Conservation (phyloP, 768 basidiomycete species). For the Auriscalpium orientale region DNA sequence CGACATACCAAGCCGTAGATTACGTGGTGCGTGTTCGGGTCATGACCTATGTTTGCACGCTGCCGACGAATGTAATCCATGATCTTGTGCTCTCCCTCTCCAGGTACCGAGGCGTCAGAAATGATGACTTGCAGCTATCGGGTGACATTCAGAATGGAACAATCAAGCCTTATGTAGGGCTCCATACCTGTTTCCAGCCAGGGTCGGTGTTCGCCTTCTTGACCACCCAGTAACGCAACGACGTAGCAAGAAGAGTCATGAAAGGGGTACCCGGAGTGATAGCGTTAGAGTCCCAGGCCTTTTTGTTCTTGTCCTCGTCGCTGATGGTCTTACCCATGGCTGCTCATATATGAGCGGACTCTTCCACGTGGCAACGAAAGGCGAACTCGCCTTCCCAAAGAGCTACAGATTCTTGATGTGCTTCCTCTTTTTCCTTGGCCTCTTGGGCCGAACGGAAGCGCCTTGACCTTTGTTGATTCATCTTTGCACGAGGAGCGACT, state of each 20-base stretch:
- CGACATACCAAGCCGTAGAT: conserved; percentile 87
- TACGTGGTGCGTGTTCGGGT: conserved; percentile 93
- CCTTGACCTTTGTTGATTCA: conserved; percentile 98
- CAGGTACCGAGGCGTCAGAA: conserved; percentile 94
- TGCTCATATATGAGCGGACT: conserved; percentile 20
- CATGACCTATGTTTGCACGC: conserved; percentile 77
- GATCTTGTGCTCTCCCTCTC: conserved; percentile 99
- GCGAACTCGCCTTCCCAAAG: conserved; percentile 69
- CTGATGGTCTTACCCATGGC: conserved; percentile 88
- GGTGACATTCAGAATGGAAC: not conserved
- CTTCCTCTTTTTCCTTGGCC: conserved; percentile 88
- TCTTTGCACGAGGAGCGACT: conserved; percentile 96
- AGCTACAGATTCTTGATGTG: conserved; percentile 71
- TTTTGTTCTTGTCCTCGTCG: conserved; percentile 78
- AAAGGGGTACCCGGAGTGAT: conserved; percentile 99
- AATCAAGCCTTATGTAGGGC: not conserved
- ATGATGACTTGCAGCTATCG: conserved; percentile 87
- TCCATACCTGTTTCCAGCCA: conserved; percentile 81
- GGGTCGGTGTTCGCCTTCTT: conserved; percentile 92
- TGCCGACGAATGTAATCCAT: conserved; percentile 97
- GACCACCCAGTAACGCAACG: conserved; percentile 93
- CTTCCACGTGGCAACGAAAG: not conserved
- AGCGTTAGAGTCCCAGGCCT: conserved; percentile 95
- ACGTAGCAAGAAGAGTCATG: conserved; percentile 86
- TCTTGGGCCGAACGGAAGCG: conserved; percentile 95